Percentiles rank a stretch among this genome's conserved stretches.
phyloP scores from a whole-genome alignment of 805 yeast species.

The Ogataea methylovora region DNA sequence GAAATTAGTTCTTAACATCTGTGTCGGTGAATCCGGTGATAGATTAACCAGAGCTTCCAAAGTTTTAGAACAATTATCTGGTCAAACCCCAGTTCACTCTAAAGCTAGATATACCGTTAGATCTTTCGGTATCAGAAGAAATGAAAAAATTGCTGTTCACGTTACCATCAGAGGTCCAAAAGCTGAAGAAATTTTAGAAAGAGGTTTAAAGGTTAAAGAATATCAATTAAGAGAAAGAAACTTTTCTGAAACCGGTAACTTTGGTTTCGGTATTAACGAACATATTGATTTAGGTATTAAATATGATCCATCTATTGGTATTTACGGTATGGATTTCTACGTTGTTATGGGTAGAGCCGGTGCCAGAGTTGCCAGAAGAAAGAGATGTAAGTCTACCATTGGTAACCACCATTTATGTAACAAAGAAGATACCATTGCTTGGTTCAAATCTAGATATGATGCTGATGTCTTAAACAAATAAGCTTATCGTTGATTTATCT shows the following conservation, averaged over 20 bases:
- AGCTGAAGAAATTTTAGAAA: conserved; percentile 98
- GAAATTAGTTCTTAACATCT: conserved; percentile 98
- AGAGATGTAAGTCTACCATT: conserved; percentile 82
- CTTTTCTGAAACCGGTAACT: conserved; percentile 99
- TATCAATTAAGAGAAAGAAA: conserved; percentile 90
- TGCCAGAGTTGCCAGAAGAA: conserved; percentile 97
- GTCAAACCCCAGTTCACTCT: conserved; percentile 99
- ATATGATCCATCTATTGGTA: conserved; percentile 99
- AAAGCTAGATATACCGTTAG: conserved; percentile 99
- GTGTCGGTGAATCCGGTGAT: conserved; percentile 99
- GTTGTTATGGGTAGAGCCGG: conserved; percentile 99
- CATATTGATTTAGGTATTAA: conserved; percentile 99
- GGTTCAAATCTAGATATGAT: conserved; percentile 99
- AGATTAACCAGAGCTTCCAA: conserved; percentile 99
- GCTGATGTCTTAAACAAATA: conserved; percentile 92
- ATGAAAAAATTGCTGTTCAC: conserved; percentile 99
- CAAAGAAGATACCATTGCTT: conserved; percentile 90
- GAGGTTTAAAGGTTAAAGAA: conserved; percentile 99
- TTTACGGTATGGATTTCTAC: conserved; percentile 99
- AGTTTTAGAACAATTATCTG: conserved; percentile 99
- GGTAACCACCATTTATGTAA: conserved; percentile 91
- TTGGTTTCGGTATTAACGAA: conserved; percentile 99
- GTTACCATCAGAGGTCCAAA: conserved; percentile 99
- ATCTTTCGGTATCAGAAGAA: conserved; percentile 99
- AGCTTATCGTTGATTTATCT: conserved; percentile 10